Evolutionary conservation across 2,329 filamentous ascomycete species (phyloP).

Genomic region (Teratosphaeria zuluensis): DNA sequence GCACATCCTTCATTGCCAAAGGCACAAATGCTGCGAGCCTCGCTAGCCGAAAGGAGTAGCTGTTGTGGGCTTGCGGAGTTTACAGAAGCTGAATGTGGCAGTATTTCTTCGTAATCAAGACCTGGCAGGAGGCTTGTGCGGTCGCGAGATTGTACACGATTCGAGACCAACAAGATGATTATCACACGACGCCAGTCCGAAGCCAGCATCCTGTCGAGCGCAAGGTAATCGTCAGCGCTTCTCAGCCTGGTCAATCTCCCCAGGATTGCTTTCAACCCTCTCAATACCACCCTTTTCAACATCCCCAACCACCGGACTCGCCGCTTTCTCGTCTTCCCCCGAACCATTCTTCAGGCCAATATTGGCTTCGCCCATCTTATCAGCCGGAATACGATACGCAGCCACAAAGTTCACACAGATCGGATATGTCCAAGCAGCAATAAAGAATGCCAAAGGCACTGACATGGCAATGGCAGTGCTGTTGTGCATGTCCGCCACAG

Average conservation of each 20-base stretch:
- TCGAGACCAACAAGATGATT: too few species aligned
- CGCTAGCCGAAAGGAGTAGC: too few species aligned
- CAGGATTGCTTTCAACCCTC: conserved; percentile 1
- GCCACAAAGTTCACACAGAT: conserved; percentile 54
- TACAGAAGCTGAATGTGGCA: too few species aligned
- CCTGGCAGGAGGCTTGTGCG: too few species aligned
- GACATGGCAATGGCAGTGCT: conserved; percentile 53
- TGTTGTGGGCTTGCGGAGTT: too few species aligned
- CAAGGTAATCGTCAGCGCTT: neutral
- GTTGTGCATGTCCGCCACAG: conserved; percentile 54
- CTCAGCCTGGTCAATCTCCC: neutral
- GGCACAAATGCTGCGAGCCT: too few species aligned
- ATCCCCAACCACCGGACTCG: conserved; percentile 1
- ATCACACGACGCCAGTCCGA: too few species aligned
- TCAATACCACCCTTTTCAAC: conserved; percentile 10
- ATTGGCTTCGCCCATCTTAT: conserved; percentile 41
- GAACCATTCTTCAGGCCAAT: conserved; percentile 32
- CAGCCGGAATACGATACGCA: conserved; percentile 52
- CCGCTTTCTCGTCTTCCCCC: conserved; percentile 22
- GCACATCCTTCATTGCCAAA: too few species aligned
- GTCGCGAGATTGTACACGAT: too few species aligned
- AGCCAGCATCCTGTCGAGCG: too few species aligned
- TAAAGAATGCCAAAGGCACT: conserved; percentile 49
- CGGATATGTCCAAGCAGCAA: conserved; percentile 38
- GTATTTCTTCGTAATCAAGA: too few species aligned